Percentiles rank a stretch among this genome's conserved stretches.
Conservation (phyloP, 805 yeast genomes). For the Candida corydali region DNA sequence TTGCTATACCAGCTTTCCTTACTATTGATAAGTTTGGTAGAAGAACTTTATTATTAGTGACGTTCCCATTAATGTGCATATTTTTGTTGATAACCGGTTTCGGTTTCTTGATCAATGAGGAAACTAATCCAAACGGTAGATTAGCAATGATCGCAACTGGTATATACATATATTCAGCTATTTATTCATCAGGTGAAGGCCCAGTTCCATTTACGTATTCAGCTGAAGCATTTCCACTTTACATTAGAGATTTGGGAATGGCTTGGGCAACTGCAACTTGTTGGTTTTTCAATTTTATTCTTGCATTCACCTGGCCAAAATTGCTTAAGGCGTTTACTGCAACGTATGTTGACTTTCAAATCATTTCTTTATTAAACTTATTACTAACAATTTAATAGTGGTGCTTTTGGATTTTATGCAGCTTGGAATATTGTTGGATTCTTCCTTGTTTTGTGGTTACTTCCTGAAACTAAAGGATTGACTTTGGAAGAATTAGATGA, state of each 20-base stretch:
- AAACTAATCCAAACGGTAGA: conserved; percentile 41
- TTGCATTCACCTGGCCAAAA: conserved; percentile 79
- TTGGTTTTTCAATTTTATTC: conserved; percentile 69
- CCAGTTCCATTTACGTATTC: conserved; percentile 88
- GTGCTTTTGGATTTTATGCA: conserved; percentile 87
- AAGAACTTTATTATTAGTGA: conserved; percentile 50
- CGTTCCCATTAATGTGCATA: conserved; percentile 63
- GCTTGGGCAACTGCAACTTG: conserved; percentile 71
- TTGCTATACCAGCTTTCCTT: conserved; percentile 79
- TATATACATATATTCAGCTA: conserved; percentile 56
- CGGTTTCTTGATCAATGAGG: conserved; percentile 61
- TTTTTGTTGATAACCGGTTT: conserved; percentile 62
- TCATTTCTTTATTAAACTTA: background rate
- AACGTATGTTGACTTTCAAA: conserved; percentile 23
- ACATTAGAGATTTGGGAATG: conserved; percentile 77
- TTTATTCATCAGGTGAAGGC: conserved; percentile 83
- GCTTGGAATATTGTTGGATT: conserved; percentile 76
- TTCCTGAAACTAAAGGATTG: conserved; percentile 64
- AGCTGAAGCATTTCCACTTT: conserved; percentile 77
- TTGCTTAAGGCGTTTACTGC: conserved; percentile 61
- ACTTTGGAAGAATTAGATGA: conserved; percentile 76
- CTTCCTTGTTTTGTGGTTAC: conserved; percentile 64
- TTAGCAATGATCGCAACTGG: conserved; percentile 64
- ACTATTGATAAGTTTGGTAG: conserved; percentile 79
- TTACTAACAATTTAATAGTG: conserved; percentile 21